Evolutionary conservation across 805 yeast genomes (phyloP).

Genomic region (Hanseniaspora pseudoguilliermondii): DNA sequence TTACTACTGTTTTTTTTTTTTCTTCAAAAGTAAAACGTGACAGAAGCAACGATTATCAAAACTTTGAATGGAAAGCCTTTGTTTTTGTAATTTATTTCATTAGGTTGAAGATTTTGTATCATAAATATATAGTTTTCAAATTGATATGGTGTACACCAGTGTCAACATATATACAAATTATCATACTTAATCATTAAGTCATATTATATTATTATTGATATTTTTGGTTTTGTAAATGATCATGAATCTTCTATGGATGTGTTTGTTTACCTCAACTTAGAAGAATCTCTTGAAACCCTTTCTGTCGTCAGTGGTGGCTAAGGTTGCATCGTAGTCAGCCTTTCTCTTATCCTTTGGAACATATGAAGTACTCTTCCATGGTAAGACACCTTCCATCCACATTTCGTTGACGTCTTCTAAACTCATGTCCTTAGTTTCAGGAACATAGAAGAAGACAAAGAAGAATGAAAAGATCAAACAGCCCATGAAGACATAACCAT

Average conservation of each 20-base stretch:
- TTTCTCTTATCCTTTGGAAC: constrained; percentile 35
- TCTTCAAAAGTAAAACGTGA: too few species aligned
- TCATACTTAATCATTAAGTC: too few species aligned
- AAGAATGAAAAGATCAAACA: constrained; percentile 46
- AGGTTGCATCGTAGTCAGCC: constrained; percentile 22
- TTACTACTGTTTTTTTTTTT: too few species aligned
- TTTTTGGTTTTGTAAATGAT: background rate
- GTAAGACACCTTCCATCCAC: constrained; percentile 32
- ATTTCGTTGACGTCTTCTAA: constrained; percentile 71
- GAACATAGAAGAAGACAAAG: constrained; percentile 60
- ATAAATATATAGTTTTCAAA: too few species aligned
- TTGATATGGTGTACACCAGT: too few species aligned
- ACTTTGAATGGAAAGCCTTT: too few species aligned
- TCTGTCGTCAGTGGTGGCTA: constrained; percentile 21
- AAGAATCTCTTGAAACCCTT: constrained; percentile 22
- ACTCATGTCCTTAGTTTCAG: constrained; percentile 69
- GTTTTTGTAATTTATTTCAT: too few species aligned
- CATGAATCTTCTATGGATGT: background rate
- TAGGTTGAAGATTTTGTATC: too few species aligned
- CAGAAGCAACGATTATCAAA: too few species aligned
- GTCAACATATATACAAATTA: too few species aligned
- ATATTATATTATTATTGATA: too few species aligned
- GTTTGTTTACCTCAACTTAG: background rate
- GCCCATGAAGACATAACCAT: constrained; percentile 55
- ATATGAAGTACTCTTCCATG: constrained; percentile 40